Percentiles rank a stretch among this genome's conserved stretches.
Conservation (phyloP, 495 filamentous ascomycete species). For the Hypoxylon fragiforme region DNA sequence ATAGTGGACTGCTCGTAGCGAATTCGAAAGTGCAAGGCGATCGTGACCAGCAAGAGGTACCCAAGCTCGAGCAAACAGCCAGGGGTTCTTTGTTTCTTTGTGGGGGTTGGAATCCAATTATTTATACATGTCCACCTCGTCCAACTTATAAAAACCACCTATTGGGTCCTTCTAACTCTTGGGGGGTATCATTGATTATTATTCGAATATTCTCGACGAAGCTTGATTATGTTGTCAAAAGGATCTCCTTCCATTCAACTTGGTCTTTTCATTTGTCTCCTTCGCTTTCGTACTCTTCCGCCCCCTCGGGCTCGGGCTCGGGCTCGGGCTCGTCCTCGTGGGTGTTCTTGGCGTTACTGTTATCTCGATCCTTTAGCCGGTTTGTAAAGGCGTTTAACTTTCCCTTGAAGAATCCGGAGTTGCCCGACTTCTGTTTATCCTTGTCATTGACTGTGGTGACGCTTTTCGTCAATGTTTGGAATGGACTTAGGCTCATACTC, state of each 20-base stretch:
- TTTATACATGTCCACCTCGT: conserved; percentile 2
- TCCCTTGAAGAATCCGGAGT: conserved; percentile 42
- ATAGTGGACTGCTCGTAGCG: conserved; percentile 8
- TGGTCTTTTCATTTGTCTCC: conserved; percentile 19
- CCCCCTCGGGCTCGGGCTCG: neutral
- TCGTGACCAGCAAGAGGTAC: conserved; percentile 7
- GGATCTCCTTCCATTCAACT: too few relatives aligned
- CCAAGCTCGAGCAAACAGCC: neutral
- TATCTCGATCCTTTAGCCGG: conserved; percentile 43
- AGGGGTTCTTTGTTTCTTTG: neutral
- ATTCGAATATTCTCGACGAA: too few relatives aligned
- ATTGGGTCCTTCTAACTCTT: neutral
- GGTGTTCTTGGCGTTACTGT: conserved; percentile 19
- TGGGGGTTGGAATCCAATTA: conserved; percentile 14
- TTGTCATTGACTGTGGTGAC: conserved; percentile 16
- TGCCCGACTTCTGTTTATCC: conserved; percentile 30
- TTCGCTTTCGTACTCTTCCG: conserved; percentile 6
- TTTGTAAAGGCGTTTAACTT: conserved; percentile 44
- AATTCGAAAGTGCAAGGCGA: conserved; percentile 13
- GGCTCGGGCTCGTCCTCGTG: conserved; percentile 20
- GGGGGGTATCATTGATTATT: neutral
- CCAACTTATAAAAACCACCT: neutral
- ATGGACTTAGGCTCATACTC: conserved; percentile 26
- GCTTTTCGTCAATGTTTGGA: conserved; percentile 18
- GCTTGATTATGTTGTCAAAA: too few relatives aligned